Percentiles rank a stretch among this genome's conserved stretches.
phyloP scores from a whole-genome alignment of 2,329 filamentous ascomycete genomes.

The Cryphonectria nitschkei region DNA sequence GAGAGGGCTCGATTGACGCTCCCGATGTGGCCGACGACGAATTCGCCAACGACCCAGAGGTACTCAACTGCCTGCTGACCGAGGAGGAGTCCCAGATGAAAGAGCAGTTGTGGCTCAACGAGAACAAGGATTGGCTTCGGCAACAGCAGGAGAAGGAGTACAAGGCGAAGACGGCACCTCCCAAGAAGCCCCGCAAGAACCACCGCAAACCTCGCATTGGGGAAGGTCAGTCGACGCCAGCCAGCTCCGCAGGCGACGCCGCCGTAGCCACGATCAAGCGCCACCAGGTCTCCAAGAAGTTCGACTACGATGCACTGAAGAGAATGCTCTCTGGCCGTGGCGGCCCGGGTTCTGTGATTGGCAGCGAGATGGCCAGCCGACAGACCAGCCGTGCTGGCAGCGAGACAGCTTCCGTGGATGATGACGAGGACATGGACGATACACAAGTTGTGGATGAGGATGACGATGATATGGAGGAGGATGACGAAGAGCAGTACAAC shows the following conservation, averaged over 20 bases:
- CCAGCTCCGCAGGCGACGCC: slow-evolving; percentile 70
- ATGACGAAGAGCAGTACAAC: slow-evolving; percentile 3
- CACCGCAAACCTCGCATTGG: slow-evolving; percentile 59
- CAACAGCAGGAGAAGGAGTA: slow-evolving; percentile 84
- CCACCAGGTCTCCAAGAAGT: slow-evolving; percentile 71
- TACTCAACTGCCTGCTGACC: slow-evolving; percentile 75
- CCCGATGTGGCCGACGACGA: slow-evolving; percentile 76
- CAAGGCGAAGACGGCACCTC: slow-evolving; percentile 67
- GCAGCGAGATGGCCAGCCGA: slow-evolving; percentile 46
- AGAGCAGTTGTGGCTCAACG: slow-evolving; percentile 90
- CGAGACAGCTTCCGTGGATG: slow-evolving; percentile 34
- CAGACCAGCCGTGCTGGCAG: slow-evolving; percentile 41
- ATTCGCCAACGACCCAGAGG: slow-evolving; percentile 88
- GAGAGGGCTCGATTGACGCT: slow-evolving; percentile 51
- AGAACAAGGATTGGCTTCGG: slow-evolving; percentile 92
- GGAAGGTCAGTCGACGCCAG: slow-evolving; percentile 67
- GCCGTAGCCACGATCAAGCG: slow-evolving; percentile 70
- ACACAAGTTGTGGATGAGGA: slow-evolving; percentile 8
- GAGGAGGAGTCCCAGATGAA: slow-evolving; percentile 79
- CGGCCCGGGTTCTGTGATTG: slow-evolving; percentile 56
- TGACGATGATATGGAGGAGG: slow-evolving; percentile 12
- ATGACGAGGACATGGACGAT: slow-evolving; percentile 23
- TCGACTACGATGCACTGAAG: slow-evolving; percentile 70
- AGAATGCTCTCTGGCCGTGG: slow-evolving; percentile 55
- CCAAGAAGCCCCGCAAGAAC: slow-evolving; percentile 59